phyloP scores from a whole-genome alignment of 371 early-diverging fungal genomes.

The Catenaria anguillulae region DNA sequence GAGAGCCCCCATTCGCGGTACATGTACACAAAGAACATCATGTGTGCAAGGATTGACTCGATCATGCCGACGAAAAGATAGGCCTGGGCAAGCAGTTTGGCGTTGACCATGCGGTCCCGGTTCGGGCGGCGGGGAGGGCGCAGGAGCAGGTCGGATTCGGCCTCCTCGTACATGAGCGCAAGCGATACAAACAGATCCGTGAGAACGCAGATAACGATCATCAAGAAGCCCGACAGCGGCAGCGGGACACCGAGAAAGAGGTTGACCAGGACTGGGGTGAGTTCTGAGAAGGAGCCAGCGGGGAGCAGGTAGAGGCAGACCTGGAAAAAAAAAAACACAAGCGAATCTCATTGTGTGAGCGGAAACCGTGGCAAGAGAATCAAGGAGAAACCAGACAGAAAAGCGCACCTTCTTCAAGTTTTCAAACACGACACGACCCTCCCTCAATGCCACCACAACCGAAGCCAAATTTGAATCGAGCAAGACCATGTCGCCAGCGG shows the following conservation, averaged over 20 bases:
- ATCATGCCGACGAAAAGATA: constrained; percentile 49
- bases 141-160: constrained; percentile 42
- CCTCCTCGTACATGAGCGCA: constrained; percentile 45
- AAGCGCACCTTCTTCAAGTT: constrained; percentile 73
- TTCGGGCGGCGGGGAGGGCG: constrained; percentile 44
- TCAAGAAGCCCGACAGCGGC: constrained; percentile 43
- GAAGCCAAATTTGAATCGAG: constrained; percentile 55
- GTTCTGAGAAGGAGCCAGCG: constrained; percentile 51
- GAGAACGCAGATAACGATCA: constrained; percentile 43
- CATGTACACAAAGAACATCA: constrained; percentile 48
- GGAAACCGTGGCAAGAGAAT: too few species aligned
- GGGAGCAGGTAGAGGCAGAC: constrained; percentile 57
- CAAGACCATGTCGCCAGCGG: constrained; percentile 56
- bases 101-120: constrained; percentile 39
- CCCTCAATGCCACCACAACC: constrained; percentile 54
- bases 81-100: constrained; percentile 33
- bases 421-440: constrained; percentile 68
- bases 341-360: too few species aligned
- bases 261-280: constrained; percentile 52
- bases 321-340: too few species aligned
- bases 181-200: constrained; percentile 36
- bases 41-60: constrained; percentile 38
- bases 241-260: constrained; percentile 49
- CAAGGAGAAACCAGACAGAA: constrained; percentile 71
- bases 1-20: too few species aligned